phyloP scores from a whole-genome alignment of 192 early-diverging fungal genomes.

The Backusella circina region DNA sequence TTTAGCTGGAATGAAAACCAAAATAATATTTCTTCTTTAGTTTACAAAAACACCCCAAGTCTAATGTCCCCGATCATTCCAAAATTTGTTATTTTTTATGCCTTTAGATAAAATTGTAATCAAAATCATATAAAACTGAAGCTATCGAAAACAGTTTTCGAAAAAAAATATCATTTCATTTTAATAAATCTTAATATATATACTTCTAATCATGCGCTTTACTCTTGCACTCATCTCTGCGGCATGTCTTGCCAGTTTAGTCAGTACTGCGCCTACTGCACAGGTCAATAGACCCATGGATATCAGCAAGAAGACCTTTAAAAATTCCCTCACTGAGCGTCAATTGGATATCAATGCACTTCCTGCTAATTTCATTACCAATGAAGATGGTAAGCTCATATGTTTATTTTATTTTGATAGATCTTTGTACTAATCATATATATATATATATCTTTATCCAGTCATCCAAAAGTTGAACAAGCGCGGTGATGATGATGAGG shows the following conservation, averaged over 20 bases:
- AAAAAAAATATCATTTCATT: neutral
- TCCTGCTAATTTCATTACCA: neutral
- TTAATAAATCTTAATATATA: neutral
- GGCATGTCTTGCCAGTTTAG: slow-evolving; percentile 9
- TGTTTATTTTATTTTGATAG: neutral
- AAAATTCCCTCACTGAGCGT: slow-evolving; percentile 2
- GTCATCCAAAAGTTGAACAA: neutral
- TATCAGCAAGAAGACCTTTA: neutral
- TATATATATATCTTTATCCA: neutral
- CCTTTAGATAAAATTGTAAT: neutral
- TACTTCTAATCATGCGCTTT: slow-evolving; percentile 15
- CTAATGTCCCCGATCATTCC: neutral
- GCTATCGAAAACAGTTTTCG: neutral
- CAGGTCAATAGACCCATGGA: neutral
- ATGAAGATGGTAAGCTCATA: neutral
- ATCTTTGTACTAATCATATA: neutral
- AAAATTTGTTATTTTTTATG: neutral
- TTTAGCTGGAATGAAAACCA: neutral
- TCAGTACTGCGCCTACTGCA: slow-evolving; percentile 9
- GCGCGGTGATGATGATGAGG: neutral
- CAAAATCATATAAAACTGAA: neutral
- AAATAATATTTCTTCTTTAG: neutral
- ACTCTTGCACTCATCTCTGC: slow-evolving; percentile 21
- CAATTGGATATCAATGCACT: neutral
- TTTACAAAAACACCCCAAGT: neutral